phyloP scores from a whole-genome alignment of 805 yeast species.

The Kurtzmaniella cleridarum region DNA sequence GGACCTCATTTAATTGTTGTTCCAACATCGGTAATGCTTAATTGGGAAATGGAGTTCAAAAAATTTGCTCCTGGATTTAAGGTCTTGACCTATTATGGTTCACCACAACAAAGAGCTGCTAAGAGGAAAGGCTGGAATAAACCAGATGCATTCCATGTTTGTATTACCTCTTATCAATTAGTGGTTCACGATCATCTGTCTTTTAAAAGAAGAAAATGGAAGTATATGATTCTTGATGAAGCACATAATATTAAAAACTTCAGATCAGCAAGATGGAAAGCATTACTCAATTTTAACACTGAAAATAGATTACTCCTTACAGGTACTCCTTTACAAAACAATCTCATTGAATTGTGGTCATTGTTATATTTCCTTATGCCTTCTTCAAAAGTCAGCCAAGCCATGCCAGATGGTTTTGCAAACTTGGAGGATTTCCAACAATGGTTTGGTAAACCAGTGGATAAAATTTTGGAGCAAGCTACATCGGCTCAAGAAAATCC shows the following conservation, averaged over 20 bases:
- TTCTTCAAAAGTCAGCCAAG: slow-evolving; percentile 60
- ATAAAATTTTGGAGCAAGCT: slow-evolving; percentile 73
- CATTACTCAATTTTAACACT: slow-evolving; percentile 87
- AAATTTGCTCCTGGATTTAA: slow-evolving; percentile 98
- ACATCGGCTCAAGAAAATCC: slow-evolving; percentile 37
- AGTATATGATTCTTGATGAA: slow-evolving; percentile 94
- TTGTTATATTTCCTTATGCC: slow-evolving; percentile 94
- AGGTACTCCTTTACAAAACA: slow-evolving; percentile 96
- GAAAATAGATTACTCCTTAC: slow-evolving; percentile 82
- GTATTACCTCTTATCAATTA: slow-evolving; percentile 93
- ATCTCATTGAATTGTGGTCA: slow-evolving; percentile 94
- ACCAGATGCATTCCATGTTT: slow-evolving; percentile 91
- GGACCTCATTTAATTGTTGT: slow-evolving; percentile 97
- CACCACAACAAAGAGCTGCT: slow-evolving; percentile 93
- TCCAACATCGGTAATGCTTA: slow-evolving; percentile 94
- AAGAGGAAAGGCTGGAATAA: slow-evolving; percentile 98
- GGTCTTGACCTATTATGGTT: slow-evolving; percentile 91
- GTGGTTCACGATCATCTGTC: slow-evolving; percentile 97
- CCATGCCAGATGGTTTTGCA: slow-evolving; percentile 95
- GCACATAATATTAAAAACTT: slow-evolving; percentile 97
- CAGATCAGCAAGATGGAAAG: slow-evolving; percentile 96
- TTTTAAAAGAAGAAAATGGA: slow-evolving; percentile 89
- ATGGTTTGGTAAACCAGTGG: slow-evolving; percentile 99
- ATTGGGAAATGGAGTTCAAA: slow-evolving; percentile 99
- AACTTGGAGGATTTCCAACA: slow-evolving; percentile 92